A percentile compares a stretch with the other conserved stretches of the same genome.
Conservation (phyloP, 169 alveolate species). For the Amoebophrya sp. region DNA sequence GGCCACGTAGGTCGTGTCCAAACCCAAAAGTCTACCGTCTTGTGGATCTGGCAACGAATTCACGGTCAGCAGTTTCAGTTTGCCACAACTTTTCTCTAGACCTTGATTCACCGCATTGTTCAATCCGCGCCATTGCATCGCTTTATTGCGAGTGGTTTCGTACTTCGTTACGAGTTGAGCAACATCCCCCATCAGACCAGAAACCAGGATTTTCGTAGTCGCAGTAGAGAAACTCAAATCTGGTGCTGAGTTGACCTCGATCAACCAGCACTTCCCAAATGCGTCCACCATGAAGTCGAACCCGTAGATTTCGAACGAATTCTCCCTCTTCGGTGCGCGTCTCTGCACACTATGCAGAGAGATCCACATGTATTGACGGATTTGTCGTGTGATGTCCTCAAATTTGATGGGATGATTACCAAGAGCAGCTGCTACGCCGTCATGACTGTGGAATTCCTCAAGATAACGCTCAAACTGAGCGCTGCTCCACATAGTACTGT, state of each 20-base stretch:
- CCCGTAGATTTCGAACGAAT: background rate
- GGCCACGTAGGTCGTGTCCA: background rate
- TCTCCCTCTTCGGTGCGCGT: background rate
- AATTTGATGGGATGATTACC: background rate
- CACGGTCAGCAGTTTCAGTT: background rate
- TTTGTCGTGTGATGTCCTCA: background rate
- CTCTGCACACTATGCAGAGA: background rate
- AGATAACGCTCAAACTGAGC: background rate
- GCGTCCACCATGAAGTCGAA: slow-evolving; percentile 25
- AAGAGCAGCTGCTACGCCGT: too few relatives aligned
- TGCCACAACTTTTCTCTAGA: background rate
- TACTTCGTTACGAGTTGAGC: background rate
- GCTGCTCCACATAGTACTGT: background rate
- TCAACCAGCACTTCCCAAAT: background rate
- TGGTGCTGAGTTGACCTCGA: background rate
- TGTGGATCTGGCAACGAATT: background rate
- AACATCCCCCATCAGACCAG: background rate
- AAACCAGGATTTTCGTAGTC: background rate
- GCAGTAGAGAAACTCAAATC: background rate
- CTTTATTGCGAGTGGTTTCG: background rate
- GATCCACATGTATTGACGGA: background rate
- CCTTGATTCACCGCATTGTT: background rate
- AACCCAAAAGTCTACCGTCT: background rate
- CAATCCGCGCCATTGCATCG: background rate
- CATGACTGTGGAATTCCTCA: background rate